These are phyloP conservation scores for Crithidia expoeki DNA, from an alignment of 208 protist genomes.

Conservation along the genomic window DNA sequence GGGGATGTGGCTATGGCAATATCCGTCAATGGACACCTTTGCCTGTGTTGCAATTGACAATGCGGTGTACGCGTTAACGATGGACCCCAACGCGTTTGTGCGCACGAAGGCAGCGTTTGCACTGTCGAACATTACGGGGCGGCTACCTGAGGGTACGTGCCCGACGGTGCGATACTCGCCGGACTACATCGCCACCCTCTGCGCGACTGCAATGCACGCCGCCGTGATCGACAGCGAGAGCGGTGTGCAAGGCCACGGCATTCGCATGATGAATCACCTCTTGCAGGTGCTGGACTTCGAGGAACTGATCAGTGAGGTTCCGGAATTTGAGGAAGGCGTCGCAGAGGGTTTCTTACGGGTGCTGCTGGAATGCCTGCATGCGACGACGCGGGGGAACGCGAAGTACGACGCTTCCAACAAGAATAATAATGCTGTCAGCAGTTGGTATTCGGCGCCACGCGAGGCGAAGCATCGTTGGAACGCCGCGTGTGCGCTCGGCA, in stretches of 20 bases:
- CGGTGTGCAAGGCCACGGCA: conserved; percentile 68
- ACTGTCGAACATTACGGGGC: conserved; percentile 70
- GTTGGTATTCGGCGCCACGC: conserved; percentile 22
- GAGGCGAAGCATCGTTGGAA: conserved; percentile 86
- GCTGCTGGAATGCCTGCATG: conserved; percentile 54
- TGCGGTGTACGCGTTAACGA: conserved; percentile 41
- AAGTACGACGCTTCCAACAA: neutral
- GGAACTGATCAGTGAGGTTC: conserved; percentile 69
- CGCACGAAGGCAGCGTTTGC: conserved; percentile 83
- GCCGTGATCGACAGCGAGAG: conserved; percentile 41
- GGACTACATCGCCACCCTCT: conserved; percentile 51
- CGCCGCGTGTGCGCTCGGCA: conserved; percentile 71
- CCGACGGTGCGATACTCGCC: conserved; percentile 31
- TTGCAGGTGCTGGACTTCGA: conserved; percentile 58
- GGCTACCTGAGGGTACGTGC: conserved; percentile 33
- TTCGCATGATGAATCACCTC: conserved; percentile 85
- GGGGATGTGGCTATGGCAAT: conserved; percentile 84
- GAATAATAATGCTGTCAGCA: neutral
- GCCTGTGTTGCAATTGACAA: conserved; percentile 47
- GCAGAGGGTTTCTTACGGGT: conserved; percentile 72
- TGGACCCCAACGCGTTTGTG: conserved; percentile 48
- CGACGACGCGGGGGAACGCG: conserved; percentile 5
- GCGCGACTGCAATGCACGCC: conserved; percentile 62
- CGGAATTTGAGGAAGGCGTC: conserved; percentile 49
- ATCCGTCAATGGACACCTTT: conserved; percentile 52